Base-by-base conservation (phyloP, 768 basidiomycete genomes). In the Trametes villosa region DNA sequence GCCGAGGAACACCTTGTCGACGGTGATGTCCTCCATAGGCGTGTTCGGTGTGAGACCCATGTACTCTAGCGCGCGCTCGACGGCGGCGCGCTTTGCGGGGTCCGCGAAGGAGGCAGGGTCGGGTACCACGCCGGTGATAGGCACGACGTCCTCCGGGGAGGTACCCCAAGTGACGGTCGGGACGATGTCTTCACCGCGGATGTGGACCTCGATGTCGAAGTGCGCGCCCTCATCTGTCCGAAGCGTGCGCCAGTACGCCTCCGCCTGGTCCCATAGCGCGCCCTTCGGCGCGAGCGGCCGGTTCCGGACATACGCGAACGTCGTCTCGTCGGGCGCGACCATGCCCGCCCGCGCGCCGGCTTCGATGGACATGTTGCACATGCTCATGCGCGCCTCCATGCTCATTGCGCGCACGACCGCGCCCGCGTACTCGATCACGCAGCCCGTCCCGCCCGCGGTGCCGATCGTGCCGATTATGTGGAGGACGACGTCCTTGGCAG, bases 331-430 rank as follows among this genome's bases (percentile, higher is more conserved):
- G 0, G 86, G 84, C 12, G 84, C 85, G 60, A 87, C 80, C 84
- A 87, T 86, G 48, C 85, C 85, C 0, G 86, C 86, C 48, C 86
- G 77, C 41, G 86, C 86, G 60, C 86, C 85, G 50, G 77, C 86
- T 72, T 87, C 86, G 70, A 87, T 87, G 51, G 83, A 83, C 85
- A 87, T 86, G 79, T 86, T 87, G 74, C 85, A 86, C 66, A 79
- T 77, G 59, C 78, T 81, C 81, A 81, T 84, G 40, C 85, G 77
- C 22, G 82, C 83, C 71, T 87, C 86, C 86, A 87, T 86, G 55
- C 80, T 80, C 61, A 84, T 78, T 9, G 72, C 76, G 52, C 83
- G 79, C 65, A 85, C 81, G 52, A 83, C 79, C 8, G 78, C 80
- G 7, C 85, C 86, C 38, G 82, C 81, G 66, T 80, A 87, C 67